Base-by-base conservation (phyloP, 1,139 yeast species). In the Entelexis sorbosivorans region DNA sequence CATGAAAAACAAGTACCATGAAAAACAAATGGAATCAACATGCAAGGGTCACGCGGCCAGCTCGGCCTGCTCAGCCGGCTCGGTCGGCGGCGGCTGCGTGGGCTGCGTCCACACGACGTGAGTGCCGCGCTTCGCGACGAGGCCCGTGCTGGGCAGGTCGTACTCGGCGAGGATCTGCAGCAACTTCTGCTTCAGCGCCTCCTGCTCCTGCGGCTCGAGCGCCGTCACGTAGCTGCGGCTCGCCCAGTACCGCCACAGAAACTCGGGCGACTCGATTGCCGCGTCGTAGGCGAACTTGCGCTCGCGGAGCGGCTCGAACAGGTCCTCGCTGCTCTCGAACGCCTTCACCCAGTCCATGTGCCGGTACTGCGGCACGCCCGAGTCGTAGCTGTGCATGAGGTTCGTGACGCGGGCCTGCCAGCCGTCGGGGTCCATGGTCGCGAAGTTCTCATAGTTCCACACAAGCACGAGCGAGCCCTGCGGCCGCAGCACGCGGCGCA, bases 181-280 rank as follows among this genome's bases (percentile, higher is more conserved):
- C 14, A 54, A 34, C 39, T 52, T 16, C 20, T 32, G 26, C 26
- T 39, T 32, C 34, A 54, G 22, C 19, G 36, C 34, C 2, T 11
- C 48, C 31, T 28, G 51, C 48, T 55, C 48, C 3, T 19, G 43
- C 22, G 44, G 48, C 19, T 38, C 28, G 9, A 78, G 63, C 9
- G 68, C 69, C 2, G 84, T 78, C 52, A 80, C 74, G 59, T 75
- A 80, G 40, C 81, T 74, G 56, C 83, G 69, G 1, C 82, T 75
- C 52, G 70, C 69, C 83, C 83, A 78, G 56, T 75, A 74, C 31
- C 70, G 69, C 70, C 70, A 78, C 3, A 77, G 71, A 20, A 61
- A 62, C 5, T 69, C 71, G n/a, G 48, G 40, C 8, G 52, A 40
- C 19, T 53, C 54, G 6, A 56, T 43, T 11, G 58, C 60, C 20